A percentile compares a stretch with the other conserved stretches of the same genome.
Conservation (phyloP, 352 stramenopile species). For the Phytophthora europaea region DNA sequence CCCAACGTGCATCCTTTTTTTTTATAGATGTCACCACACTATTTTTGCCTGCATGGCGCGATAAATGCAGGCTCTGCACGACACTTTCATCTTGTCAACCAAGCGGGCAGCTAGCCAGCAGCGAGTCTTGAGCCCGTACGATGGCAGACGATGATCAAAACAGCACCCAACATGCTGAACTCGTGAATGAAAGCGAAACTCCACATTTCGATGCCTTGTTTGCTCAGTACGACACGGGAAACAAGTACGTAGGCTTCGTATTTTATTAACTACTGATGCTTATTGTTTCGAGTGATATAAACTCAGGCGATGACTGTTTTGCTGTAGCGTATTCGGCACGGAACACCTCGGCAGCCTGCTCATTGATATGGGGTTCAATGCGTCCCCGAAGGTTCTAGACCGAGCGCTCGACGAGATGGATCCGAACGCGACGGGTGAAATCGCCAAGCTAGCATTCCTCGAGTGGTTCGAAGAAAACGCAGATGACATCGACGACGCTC, state of each 20-base stretch:
- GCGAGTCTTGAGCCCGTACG: conserved; percentile 1
- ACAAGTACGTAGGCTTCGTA: conserved; percentile 32
- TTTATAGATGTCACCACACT: no score
- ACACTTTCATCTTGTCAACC: conserved; percentile 15
- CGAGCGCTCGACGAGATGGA: conserved; percentile 77
- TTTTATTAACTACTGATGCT: neutral
- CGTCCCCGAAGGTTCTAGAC: conserved; percentile 57
- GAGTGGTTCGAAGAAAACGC: conserved; percentile 81
- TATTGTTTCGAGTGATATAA: neutral
- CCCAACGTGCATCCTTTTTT: no score
- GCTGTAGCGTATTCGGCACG: conserved; percentile 56
- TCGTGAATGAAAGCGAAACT: conserved; percentile 54
- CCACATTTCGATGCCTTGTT: conserved; percentile 77
- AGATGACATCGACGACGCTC: conserved; percentile 60
- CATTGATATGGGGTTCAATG: conserved; percentile 81
- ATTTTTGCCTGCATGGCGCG: conserved; percentile 8
- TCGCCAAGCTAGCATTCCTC: conserved; percentile 73
- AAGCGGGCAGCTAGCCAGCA: neutral
- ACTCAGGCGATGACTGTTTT: neutral
- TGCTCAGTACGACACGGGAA: conserved; percentile 52
- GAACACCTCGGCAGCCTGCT: conserved; percentile 69
- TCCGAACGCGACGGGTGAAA: conserved; percentile 70
- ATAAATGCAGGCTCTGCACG: neutral
- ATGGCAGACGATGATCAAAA: conserved; percentile 46
- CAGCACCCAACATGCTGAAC: conserved; percentile 37